Conservation (phyloP, 306 rosid genomes). For the Prunus salicina region DNA sequence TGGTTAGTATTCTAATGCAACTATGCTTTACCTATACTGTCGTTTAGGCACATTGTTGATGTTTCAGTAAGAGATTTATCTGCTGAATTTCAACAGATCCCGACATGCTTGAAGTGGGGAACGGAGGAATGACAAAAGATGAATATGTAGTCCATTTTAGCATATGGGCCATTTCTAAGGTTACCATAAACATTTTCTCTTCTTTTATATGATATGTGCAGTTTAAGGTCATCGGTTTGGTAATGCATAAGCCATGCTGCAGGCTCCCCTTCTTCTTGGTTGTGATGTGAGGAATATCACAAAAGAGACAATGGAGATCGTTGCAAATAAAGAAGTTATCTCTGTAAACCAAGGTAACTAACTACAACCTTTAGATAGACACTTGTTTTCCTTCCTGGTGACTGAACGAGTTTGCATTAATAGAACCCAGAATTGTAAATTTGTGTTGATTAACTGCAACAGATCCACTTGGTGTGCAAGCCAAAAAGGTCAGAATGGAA, state of each 20-base stretch:
- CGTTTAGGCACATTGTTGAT: background rate
- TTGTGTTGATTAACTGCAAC: conserved; percentile 1
- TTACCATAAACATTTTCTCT: conserved; percentile 22
- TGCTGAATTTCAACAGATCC: conserved; percentile 59
- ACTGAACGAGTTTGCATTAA: background rate
- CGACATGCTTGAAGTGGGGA: conserved; percentile 97
- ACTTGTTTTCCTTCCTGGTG: background rate
- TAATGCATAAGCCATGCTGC: conserved; percentile 24
- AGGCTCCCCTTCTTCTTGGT: conserved; percentile 99
- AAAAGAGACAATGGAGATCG: conserved; percentile 61
- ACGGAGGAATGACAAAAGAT: conserved; percentile 87
- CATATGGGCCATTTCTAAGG: conserved; percentile 97
- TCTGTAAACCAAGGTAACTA: conserved; percentile 81
- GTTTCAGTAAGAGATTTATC: background rate
- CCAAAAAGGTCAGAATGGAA: conserved; percentile 84
- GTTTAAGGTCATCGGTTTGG: background rate
- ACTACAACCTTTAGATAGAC: background rate
- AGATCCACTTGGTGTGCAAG: conserved; percentile 88
- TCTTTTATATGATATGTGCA: background rate
- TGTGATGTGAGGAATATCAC: conserved; percentile 80
- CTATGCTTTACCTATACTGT: background rate
- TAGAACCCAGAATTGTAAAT: background rate
- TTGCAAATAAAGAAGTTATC: conserved; percentile 72
- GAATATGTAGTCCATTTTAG: conserved; percentile 93
- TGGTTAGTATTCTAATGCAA: conserved; percentile 41